These are phyloP conservation scores for Candida lessepsii DNA, from an alignment of 805 yeast species.

Conservation along the genomic window DNA sequence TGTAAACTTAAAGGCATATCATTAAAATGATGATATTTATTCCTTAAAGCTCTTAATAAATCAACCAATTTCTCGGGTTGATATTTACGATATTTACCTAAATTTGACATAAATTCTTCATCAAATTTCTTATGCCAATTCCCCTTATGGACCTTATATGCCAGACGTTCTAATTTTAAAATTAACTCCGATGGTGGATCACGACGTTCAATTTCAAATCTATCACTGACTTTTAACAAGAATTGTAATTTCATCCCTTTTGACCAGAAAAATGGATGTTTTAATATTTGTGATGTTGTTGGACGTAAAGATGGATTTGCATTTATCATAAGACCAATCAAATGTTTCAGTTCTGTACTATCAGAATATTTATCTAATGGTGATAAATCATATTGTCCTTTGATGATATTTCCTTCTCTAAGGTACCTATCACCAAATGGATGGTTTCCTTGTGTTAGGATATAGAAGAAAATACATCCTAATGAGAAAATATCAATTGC, in stretches of 20 bases:
- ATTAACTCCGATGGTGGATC: conserved; percentile 73
- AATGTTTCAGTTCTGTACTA: conserved; percentile 64
- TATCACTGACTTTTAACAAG: conserved; percentile 80
- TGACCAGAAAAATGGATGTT: conserved; percentile 90
- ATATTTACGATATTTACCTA: conserved; percentile 90
- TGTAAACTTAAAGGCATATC: conserved; percentile 75
- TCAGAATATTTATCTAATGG: conserved; percentile 45
- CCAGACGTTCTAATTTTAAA: conserved; percentile 50
- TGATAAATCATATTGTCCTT: conserved; percentile 54
- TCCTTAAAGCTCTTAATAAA: conserved; percentile 81
- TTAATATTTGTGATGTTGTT: conserved; percentile 60
- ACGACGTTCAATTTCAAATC: conserved; percentile 81
- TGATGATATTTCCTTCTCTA: conserved; percentile 85
- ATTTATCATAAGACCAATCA: conserved; percentile 70
- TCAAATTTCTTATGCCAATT: conserved; percentile 84
- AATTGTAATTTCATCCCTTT: conserved; percentile 74
- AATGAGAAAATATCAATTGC: conserved; percentile 92
- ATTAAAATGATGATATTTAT: conserved; percentile 91
- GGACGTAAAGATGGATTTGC: conserved; percentile 71
- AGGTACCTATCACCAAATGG: conserved; percentile 93
- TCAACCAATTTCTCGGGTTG: conserved; percentile 78
- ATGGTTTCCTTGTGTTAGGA: conserved; percentile 78
- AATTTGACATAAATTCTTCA: conserved; percentile 67
- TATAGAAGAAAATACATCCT: conserved; percentile 92
- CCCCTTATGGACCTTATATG: conserved; percentile 48